A percentile compares a stretch with the other conserved stretches of the same genome.
Evolutionary conservation across 805 yeast species (phyloP).

Genomic region (Schizosaccharomyces lindneri): DNA sequence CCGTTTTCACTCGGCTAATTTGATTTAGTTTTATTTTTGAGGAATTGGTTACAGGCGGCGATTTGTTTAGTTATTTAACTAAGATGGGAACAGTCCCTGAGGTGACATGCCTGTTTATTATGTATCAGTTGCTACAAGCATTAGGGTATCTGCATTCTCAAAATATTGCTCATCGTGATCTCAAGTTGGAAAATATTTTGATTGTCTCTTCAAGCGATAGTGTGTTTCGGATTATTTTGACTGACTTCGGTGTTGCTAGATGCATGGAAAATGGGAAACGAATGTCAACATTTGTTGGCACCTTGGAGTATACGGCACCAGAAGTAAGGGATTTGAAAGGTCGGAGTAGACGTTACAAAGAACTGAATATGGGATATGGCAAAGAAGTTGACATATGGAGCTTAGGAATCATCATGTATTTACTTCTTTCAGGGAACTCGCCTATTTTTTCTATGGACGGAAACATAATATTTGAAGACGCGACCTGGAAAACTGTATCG

Average conservation of each 20-base stretch:
- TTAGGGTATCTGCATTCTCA: background rate
- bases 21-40: conserved; percentile 8
- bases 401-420: conserved; percentile 33
- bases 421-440: conserved; percentile 21
- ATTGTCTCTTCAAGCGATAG: conserved; percentile 28
- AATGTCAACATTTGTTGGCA: conserved; percentile 30
- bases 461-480: conserved; percentile 8
- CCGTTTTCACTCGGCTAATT: background rate
- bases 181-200: conserved; percentile 31
- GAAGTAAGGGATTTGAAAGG: conserved; percentile 18
- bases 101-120: conserved; percentile 26
- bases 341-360: background rate
- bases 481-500: conserved; percentile 15
- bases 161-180: background rate
- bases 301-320: conserved; percentile 52
- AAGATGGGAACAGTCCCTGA: conserved; percentile 25
- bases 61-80: conserved; percentile 29
- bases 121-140: conserved; percentile 22
- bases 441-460: background rate
- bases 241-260: conserved; percentile 44
- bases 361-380: conserved; percentile 20
- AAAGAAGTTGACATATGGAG: conserved; percentile 48
- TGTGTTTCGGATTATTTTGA: conserved; percentile 26
- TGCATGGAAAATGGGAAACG: conserved; percentile 12
- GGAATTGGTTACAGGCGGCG: conserved; percentile 25